Percentiles rank a stretch among this genome's conserved stretches.
phyloP scores from a whole-genome alignment of 768 basidiomycete genomes.

The Suillus luteus region DNA sequence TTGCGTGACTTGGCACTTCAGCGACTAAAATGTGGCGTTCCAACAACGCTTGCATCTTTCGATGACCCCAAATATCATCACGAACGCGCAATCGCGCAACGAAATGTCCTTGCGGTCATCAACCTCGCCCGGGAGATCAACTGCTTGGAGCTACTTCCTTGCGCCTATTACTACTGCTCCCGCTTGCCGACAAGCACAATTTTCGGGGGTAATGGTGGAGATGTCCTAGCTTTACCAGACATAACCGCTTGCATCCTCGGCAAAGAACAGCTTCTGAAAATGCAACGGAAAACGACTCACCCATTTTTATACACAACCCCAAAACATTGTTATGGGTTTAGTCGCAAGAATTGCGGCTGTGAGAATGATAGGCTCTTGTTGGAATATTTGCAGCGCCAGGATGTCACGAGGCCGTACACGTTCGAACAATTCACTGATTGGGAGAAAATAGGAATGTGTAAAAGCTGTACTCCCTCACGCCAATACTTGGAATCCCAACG shows the following conservation, averaged over 20 bases:
- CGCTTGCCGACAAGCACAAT: background rate
- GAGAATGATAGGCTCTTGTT: background rate
- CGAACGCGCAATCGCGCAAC: background rate
- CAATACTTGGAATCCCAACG: background rate
- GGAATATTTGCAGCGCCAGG: background rate
- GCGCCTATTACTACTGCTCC: conserved; percentile 13
- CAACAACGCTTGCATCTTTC: background rate
- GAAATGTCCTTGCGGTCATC: conserved; percentile 5
- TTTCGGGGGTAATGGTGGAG: background rate
- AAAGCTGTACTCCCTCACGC: background rate
- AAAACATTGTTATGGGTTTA: background rate
- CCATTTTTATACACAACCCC: background rate
- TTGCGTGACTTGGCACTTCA: background rate
- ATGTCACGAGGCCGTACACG: background rate
- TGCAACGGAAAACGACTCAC: background rate
- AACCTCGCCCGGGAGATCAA: conserved; percentile 10
- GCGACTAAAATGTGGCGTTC: background rate
- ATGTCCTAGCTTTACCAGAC: background rate
- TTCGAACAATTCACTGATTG: background rate
- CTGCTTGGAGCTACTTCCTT: conserved; percentile 5
- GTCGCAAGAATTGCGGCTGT: background rate
- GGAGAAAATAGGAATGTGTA: background rate
- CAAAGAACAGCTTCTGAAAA: background rate
- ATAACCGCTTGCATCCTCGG: background rate
- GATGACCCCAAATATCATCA: background rate